Percentiles rank a stretch among this genome's conserved stretches.
Evolutionary conservation across 2,329 filamentous ascomycete genomes (phyloP).

Genomic region (Fusarium graminum): DNA sequence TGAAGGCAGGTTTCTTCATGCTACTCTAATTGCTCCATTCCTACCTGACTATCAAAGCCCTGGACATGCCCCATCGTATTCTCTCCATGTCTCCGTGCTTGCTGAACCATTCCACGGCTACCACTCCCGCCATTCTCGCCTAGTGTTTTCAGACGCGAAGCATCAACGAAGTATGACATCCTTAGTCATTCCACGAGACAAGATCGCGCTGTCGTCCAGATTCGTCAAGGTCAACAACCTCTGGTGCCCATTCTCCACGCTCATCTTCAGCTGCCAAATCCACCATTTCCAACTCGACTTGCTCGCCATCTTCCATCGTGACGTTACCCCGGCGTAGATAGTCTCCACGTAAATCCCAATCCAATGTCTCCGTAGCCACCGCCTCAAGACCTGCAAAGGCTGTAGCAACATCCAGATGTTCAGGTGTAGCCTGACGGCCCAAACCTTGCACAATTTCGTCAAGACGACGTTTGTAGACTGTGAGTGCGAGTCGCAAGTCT

Average conservation of each 20-base stretch:
- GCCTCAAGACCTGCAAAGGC: slow-evolving; percentile 60
- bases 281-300: slow-evolving; percentile 61
- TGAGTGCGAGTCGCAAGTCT: slow-evolving; percentile 62
- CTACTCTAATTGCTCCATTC: not conserved
- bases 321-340: slow-evolving; percentile 63
- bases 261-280: slow-evolving; percentile 68
- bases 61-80: not conserved
- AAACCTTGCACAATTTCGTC: slow-evolving; percentile 60
- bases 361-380: slow-evolving; percentile 56
- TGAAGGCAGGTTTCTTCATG: not conserved
- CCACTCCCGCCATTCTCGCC: not conserved
- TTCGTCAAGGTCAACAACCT: slow-evolving; percentile 66
- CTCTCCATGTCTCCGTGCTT: not conserved
- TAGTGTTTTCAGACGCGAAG: slow-evolving; percentile 6
- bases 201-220: slow-evolving; percentile 65
- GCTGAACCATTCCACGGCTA: not conserved
- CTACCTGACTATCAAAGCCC: not conserved
- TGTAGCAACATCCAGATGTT: slow-evolving; percentile 60
- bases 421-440: slow-evolving; percentile 52
- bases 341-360: slow-evolving; percentile 68
- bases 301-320: slow-evolving; percentile 66
- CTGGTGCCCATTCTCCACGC: slow-evolving; percentile 65
- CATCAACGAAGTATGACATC: slow-evolving; percentile 12
- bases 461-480: slow-evolving; percentile 67
- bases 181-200: slow-evolving; percentile 61